phyloP scores from a whole-genome alignment of 2,329 filamentous ascomycete species.

The Amesomyces nigricolor region DNA sequence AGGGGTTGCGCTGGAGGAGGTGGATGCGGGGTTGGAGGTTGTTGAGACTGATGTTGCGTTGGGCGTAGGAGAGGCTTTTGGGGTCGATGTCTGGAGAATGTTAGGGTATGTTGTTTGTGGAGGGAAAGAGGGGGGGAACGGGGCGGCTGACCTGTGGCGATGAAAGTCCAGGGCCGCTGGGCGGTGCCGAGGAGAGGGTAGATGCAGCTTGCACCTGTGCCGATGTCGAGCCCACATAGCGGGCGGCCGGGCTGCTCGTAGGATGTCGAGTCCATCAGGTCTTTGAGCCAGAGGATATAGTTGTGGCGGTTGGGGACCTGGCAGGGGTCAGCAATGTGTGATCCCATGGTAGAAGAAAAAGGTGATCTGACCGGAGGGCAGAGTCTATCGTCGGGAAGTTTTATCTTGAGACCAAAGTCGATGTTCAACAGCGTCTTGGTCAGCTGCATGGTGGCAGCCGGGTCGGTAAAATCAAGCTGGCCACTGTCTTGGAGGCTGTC shows the following conservation, averaged over 20 bases:
- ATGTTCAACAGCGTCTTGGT: slow-evolving; percentile 70
- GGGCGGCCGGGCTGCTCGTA: slow-evolving; percentile 45
- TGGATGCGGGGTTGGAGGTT: slow-evolving; percentile 57
- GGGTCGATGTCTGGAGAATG: slow-evolving; percentile 62
- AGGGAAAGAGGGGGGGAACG: not conserved
- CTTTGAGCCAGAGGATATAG: slow-evolving; percentile 85
- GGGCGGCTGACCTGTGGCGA: slow-evolving; percentile 49
- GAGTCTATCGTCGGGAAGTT: slow-evolving; percentile 70
- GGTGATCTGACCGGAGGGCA: slow-evolving; percentile 67
- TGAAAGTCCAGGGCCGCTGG: slow-evolving; percentile 67
- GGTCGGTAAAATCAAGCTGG: slow-evolving; percentile 75
- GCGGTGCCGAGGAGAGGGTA: slow-evolving; percentile 77
- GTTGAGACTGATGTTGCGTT: slow-evolving; percentile 63
- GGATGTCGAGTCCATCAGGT: slow-evolving; percentile 66
- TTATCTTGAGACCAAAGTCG: slow-evolving; percentile 67
- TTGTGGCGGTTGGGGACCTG: slow-evolving; percentile 66
- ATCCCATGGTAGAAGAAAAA: not conserved
- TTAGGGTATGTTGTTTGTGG: slow-evolving; percentile 16
- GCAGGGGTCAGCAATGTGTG: not conserved
- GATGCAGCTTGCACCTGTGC: slow-evolving; percentile 85
- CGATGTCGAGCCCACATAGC: slow-evolving; percentile 73
- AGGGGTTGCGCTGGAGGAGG: slow-evolving; percentile 49
- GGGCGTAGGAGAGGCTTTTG: slow-evolving; percentile 61
- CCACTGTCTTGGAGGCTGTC: slow-evolving; percentile 34
- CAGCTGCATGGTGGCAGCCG: slow-evolving; percentile 69